Base-by-base conservation (phyloP, 2,329 filamentous ascomycete species). In the Aspergillus sp. region DNA sequence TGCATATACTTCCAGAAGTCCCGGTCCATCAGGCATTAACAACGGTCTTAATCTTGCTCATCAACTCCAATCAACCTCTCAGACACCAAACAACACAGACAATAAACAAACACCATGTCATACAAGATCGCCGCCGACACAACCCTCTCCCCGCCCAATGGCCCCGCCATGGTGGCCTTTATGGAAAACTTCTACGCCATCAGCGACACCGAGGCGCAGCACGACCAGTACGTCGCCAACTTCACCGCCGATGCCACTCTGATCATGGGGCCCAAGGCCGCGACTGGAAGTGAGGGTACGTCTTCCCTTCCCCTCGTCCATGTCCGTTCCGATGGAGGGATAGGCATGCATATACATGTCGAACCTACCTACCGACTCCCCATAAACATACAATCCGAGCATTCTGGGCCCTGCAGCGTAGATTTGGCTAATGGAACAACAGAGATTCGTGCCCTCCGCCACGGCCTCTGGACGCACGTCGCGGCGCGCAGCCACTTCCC, bases 231-330 rank as follows among this genome's bases (percentile, higher is more conserved):
- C 52, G 66, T 67, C 17, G 49, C 58, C 14, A 64, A 54, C 49
- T 73, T 73, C 57, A 71, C 69, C 0, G 45, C 60, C 0, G 67
- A 70, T 54, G 70, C 70, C 1, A 73, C 69, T 0, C 36, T 73
- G 10, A 71, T 71, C 10, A 72, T 73, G 68, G 71, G 70, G 1
- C 58, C 69, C 1, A 73, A 72, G 53, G 54, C 64, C 13, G 70
- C 66, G 0, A 64, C 62, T 40, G 71, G 70, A 2, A 38, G 52
- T 10, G 62, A 64, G 46, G 68, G 70, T 73, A 64, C 11, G 53
- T 53, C 54, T 52, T 45, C 13, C 42, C 14, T 34, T 25, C 9
- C 23, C 23, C 40, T 9, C 16, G 23, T 10, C 4, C 29, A 6
- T 13, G 23, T 10, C 19, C 4, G 3, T 11, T 16, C 9, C 38